Evolutionary conservation across 768 basidiomycete genomes (phyloP), one percentile per base, ranked within the genome.

Genomic region (Nevesoporus exiguus): DNA sequence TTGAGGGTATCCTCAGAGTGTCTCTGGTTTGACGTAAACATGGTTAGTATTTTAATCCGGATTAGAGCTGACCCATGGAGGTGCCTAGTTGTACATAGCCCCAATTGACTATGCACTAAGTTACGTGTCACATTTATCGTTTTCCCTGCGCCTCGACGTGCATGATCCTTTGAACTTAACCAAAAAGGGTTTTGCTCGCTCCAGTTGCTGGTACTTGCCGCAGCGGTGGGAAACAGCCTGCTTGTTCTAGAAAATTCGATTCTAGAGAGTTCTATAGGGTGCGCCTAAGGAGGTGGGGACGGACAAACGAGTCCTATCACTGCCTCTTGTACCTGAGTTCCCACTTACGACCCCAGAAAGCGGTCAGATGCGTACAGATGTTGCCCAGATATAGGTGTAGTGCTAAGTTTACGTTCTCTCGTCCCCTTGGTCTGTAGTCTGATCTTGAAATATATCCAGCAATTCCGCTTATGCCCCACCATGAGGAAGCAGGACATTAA

Each of bases 401-500:
- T n/a, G 22, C 40, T 3, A 5, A 13, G 15, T 45, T 56, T 55
- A 56, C 52, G 53, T 48, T 47, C 40, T 24, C 14, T 19, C 13
- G 6, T 37, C 25, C 34, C 29, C 22, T 22, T 33, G 22, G 48
- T 46, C 29, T 40, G 44, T 57, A 7, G 25, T 27, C 24, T 11
- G 27, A 25, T 48, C 47, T 25, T 17, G 31, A 11, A 15, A 49
- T 19, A 11, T n/a, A 15, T 40, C 27, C 19, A 25, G 8, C 41
- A 48, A 45, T 47, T 43, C 49, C 45, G 46, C 46, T 57, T 51
- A 48, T 47, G 14, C 19, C 10, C 42, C 50, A 39, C 49, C 56
- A 47, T 2, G 57, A 53, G 47, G 55, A 42, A 51, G 37, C 33
- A 21, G 34, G 31, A 34, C 22, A 21, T 21, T 11, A 24, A 7